Percentiles rank a stretch among this genome's conserved stretches.
Conservation (phyloP, 1,139 yeast genomes). For the Eremothecium cymbalariae region DNA sequence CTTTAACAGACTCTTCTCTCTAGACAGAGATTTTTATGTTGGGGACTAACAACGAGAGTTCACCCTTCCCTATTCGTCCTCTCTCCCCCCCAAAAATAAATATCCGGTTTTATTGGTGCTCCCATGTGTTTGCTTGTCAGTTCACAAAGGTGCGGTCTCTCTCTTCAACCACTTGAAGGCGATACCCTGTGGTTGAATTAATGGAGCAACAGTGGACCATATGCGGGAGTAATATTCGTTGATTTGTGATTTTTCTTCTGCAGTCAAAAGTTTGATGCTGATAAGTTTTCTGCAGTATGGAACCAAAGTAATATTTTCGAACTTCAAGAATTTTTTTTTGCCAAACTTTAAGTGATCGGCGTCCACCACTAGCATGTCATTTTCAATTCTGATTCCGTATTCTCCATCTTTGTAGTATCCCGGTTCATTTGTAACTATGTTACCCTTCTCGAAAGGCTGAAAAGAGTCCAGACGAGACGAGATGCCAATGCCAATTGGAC, state of each 20-base stretch:
- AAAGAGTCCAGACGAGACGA: conserved; percentile 34
- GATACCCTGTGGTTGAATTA: conserved; percentile 42
- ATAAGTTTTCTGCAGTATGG: conserved; percentile 74
- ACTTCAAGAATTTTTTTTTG: conserved; percentile 56
- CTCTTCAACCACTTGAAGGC: conserved; percentile 68
- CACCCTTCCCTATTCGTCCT: too few species aligned
- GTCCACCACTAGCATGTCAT: conserved; percentile 51
- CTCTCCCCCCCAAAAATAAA: too few species aligned
- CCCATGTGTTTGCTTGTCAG: too few species aligned
- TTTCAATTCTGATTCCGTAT: conserved; percentile 91
- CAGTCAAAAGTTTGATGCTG: conserved; percentile 47
- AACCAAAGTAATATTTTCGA: conserved; percentile 83
- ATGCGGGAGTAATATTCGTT: conserved; percentile 60
- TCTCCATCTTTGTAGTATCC: conserved; percentile 90
- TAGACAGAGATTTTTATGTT: too few species aligned
- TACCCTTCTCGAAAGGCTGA: conserved; percentile 44
- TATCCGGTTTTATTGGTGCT: too few species aligned
- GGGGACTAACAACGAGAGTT: too few species aligned
- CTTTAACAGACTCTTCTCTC: too few species aligned
- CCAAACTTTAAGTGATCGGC: conserved; percentile 33
- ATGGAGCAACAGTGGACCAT: conserved; percentile 46
- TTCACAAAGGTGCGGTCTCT: conserved; percentile 55
- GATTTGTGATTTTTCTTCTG: conserved; percentile 58
- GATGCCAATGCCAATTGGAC: conserved; percentile 88
- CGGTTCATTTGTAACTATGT: conserved; percentile 86